These are phyloP conservation scores for Fusarium algeriense DNA, from an alignment of 2,329 filamentous ascomycete genomes.

Conservation along the genomic window DNA sequence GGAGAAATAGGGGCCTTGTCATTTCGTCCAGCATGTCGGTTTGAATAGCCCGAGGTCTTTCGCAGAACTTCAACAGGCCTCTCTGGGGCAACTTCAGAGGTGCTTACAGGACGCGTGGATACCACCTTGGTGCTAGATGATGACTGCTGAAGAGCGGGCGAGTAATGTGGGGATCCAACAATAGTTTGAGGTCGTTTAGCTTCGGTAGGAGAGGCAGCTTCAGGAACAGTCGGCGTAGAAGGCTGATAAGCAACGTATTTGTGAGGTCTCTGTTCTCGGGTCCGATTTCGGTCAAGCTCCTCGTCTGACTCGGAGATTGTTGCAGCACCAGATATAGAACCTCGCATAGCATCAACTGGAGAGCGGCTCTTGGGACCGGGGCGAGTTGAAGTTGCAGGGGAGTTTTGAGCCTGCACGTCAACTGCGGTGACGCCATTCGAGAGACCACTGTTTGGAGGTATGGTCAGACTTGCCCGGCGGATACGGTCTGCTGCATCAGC, in stretches of 20 bases:
- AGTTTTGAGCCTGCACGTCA: constrained; percentile 53
- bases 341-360: constrained; percentile 50
- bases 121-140: constrained; percentile 52
- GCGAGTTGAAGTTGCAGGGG: constrained; percentile 40
- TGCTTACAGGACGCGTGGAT: constrained; percentile 49
- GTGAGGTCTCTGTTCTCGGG: constrained; percentile 35
- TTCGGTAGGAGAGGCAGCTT: constrained; percentile 35
- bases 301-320: constrained; percentile 62
- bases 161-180: constrained; percentile 26
- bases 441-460: constrained; percentile 55
- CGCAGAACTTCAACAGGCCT: constrained; percentile 51
- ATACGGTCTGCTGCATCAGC: constrained; percentile 59
- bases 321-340: constrained; percentile 45
- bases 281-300: constrained; percentile 40
- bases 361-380: constrained; percentile 47
- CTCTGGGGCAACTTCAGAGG: constrained; percentile 48
- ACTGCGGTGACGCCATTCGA: constrained; percentile 53
- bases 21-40: constrained; percentile 35
- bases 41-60: constrained; percentile 46
- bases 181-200: constrained; percentile 38
- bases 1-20: constrained; percentile 44
- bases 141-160: constrained; percentile 36
- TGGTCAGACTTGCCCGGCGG: constrained; percentile 53
- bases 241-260: constrained; percentile 43
- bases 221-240: constrained; percentile 45